Conservation (phyloP, 2,329 filamentous ascomycete genomes). For the Alternaria sp. region DNA sequence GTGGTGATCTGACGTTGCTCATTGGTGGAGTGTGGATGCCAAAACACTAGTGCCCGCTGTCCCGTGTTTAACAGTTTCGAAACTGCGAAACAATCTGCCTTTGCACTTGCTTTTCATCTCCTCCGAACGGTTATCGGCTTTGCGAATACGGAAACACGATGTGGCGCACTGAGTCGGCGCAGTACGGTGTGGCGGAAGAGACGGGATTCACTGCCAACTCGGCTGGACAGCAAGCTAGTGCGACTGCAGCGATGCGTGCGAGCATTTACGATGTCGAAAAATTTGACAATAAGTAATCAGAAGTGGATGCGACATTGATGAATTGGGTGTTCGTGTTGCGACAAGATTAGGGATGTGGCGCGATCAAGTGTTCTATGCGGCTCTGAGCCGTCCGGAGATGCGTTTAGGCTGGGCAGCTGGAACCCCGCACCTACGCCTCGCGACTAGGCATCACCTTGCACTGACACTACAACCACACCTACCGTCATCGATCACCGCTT, state of each 20-base stretch:
- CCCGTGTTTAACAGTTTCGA: conserved; percentile 25
- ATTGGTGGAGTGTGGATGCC: conserved; percentile 14
- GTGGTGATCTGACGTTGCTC: background rate
- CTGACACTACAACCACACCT: background rate
- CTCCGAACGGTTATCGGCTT: background rate
- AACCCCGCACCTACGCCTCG: background rate
- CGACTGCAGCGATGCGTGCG: background rate
- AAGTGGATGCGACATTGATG: too few relatives aligned
- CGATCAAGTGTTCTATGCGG: background rate
- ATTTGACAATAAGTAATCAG: background rate
- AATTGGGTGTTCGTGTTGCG: background rate
- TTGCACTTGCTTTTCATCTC: conserved; percentile 2
- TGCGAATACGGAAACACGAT: background rate
- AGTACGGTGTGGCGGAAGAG: background rate
- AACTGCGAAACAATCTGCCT: conserved; percentile 14
- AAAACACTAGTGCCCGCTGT: conserved; percentile 24
- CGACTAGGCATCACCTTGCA: background rate
- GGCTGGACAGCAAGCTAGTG: background rate
- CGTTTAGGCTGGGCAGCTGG: background rate
- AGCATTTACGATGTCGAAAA: background rate
- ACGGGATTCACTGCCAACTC: background rate
- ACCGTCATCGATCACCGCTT: background rate
- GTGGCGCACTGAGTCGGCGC: background rate
- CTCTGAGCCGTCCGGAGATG: background rate
- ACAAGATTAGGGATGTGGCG: background rate